Percentiles rank a stretch among this genome's conserved stretches.
Evolutionary conservation across 306 rosid genomes (phyloP).

Genomic region (Quercus rubra): DNA sequence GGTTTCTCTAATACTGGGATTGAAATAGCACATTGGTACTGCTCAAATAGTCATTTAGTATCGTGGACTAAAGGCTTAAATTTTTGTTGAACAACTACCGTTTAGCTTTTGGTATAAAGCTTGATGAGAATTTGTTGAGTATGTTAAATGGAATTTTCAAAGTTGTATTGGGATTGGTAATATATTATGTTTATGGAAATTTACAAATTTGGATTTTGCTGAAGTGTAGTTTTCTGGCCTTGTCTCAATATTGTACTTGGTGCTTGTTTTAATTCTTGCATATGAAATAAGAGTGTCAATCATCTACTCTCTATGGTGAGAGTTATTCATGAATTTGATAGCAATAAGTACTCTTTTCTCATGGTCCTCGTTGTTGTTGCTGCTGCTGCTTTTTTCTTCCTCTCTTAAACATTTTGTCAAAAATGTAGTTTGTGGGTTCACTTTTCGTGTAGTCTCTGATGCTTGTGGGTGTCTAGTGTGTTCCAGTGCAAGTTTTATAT

Average conservation of each 20-base stretch:
- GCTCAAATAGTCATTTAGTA: background rate
- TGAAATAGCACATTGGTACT: background rate
- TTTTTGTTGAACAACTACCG: background rate
- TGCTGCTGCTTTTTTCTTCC: too few relatives aligned
- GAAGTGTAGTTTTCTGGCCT: background rate
- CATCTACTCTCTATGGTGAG: background rate
- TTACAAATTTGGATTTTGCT: background rate
- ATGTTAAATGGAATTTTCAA: background rate
- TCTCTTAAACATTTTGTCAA: background rate
- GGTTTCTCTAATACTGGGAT: background rate
- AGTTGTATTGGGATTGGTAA: background rate
- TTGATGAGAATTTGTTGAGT: background rate
- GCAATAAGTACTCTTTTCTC: background rate
- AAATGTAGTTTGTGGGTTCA: background rate
- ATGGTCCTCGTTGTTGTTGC: background rate
- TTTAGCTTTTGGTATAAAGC: background rate
- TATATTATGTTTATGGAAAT: background rate
- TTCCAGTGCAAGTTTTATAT: too few relatives aligned
- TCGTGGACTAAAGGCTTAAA: background rate
- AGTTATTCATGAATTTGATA: background rate
- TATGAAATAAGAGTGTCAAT: background rate
- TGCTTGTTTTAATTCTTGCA: background rate
- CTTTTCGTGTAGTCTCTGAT: background rate
- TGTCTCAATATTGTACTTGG: background rate
- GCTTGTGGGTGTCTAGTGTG: background rate